A percentile compares a stretch with the other conserved stretches of the same genome.
Evolutionary conservation across 2,329 filamentous ascomycete genomes (phyloP).

Genomic region (Aspergillus jensenii): DNA sequence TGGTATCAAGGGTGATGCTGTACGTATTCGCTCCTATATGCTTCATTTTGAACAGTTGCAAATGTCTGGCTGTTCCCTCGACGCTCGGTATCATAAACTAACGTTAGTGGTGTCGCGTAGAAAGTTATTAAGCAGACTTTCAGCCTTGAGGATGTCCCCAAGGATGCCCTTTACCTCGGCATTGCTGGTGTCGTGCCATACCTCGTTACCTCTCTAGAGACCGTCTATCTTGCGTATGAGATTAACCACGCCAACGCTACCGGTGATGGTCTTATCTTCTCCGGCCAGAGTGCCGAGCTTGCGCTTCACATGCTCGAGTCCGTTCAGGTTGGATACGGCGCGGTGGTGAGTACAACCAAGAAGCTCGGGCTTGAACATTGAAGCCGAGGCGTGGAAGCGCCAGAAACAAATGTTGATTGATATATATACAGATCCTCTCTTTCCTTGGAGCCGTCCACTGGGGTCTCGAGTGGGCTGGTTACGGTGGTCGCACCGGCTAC

Average conservation of each 20-base stretch:
- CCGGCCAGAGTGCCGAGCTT: constrained; percentile 68
- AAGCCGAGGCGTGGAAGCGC: not conserved
- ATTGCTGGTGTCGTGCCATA: constrained; percentile 82
- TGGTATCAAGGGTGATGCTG: constrained; percentile 57
- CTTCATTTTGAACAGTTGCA: not conserved
- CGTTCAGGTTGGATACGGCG: constrained; percentile 86
- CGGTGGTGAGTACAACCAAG: constrained; percentile 59
- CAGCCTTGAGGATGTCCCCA: constrained; percentile 63
- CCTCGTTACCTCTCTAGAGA: constrained; percentile 77
- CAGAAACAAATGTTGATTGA: not conserved
- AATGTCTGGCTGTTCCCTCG: not conserved
- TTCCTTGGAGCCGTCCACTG: constrained; percentile 94
- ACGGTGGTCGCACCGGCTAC: constrained; percentile 66
- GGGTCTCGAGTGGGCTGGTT: constrained; percentile 81
- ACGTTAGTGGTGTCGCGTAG: constrained; percentile 37
- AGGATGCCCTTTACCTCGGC: constrained; percentile 66
- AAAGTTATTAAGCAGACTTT: constrained; percentile 69
- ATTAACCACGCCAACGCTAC: constrained; percentile 66
- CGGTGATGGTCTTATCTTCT: constrained; percentile 65
- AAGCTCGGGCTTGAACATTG: not conserved
- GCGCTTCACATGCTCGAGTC: constrained; percentile 77
- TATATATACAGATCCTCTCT: constrained; percentile 68
- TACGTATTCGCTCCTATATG: constrained; percentile 40
- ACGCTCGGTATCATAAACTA: not conserved
- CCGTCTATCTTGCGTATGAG: constrained; percentile 78